A percentile compares a stretch with the other conserved stretches of the same genome.
phyloP scores from a whole-genome alignment of 2,329 filamentous ascomycete genomes.

The Cadophora sp. region DNA sequence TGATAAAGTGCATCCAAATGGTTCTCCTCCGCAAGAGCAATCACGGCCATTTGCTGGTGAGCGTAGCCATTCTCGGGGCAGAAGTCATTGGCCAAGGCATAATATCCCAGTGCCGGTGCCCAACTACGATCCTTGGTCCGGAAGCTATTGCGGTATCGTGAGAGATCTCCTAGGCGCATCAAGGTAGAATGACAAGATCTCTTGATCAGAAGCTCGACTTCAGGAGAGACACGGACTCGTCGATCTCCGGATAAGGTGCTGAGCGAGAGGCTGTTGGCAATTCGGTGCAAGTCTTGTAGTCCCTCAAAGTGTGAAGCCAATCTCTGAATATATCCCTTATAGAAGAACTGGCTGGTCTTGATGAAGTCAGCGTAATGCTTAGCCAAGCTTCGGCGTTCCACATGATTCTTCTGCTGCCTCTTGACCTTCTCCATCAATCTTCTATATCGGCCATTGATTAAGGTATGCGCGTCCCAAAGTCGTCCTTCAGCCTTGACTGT shows the following conservation, averaged over 20 bases:
- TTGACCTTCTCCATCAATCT: slow-evolving; percentile 66
- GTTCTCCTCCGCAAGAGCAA: slow-evolving; percentile 78
- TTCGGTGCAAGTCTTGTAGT: slow-evolving; percentile 40
- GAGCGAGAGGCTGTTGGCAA: slow-evolving; percentile 42
- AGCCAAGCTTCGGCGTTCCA: slow-evolving; percentile 76
- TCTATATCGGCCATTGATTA: slow-evolving; percentile 80
- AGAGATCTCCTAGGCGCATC: slow-evolving; percentile 87
- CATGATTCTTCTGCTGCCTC: slow-evolving; percentile 50
- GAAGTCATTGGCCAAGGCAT: slow-evolving; percentile 80
- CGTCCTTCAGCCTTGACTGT: slow-evolving; percentile 69
- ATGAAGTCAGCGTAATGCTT: slow-evolving; percentile 85
- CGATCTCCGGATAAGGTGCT: slow-evolving; percentile 38
- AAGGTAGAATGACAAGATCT: slow-evolving; percentile 82
- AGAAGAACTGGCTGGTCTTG: slow-evolving; percentile 87
- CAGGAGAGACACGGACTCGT: slow-evolving; percentile 33
- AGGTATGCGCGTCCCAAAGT: slow-evolving; percentile 81
- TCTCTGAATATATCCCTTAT: slow-evolving; percentile 82
- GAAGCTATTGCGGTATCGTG: slow-evolving; percentile 81
- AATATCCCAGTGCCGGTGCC: slow-evolving; percentile 82
- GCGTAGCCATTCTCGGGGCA: slow-evolving; percentile 80
- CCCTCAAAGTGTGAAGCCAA: slow-evolving; percentile 65
- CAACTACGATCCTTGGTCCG: slow-evolving; percentile 75
- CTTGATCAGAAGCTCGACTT: slow-evolving; percentile 57
- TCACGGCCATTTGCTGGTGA: slow-evolving; percentile 89
- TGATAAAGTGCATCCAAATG: slow-evolving; percentile 89